Evolutionary conservation across 2,329 filamentous ascomycete species (phyloP).

Genomic region (Volutella citrinella): DNA sequence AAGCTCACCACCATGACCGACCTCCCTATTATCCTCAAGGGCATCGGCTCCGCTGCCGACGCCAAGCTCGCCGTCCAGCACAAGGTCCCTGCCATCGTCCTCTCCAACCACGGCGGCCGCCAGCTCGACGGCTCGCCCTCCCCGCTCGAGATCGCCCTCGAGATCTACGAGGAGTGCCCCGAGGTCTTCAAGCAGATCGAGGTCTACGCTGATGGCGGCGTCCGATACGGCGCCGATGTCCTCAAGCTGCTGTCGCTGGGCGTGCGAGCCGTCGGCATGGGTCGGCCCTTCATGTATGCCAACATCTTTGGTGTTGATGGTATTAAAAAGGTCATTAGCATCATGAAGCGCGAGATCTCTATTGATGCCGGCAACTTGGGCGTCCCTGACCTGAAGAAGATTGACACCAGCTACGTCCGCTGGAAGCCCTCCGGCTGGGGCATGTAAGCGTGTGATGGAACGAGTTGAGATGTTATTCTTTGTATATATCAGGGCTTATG

Average conservation of each 20-base stretch:
- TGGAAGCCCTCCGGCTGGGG: conserved; percentile 24
- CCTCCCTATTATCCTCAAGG: conserved; percentile 40
- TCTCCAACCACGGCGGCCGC: conserved; percentile 43
- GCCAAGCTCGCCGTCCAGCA: conserved; percentile 33
- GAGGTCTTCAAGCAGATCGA: conserved; percentile 38
- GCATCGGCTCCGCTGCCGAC: conserved; percentile 35
- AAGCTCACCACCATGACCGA: conserved; percentile 32
- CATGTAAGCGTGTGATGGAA: conserved; percentile 14
- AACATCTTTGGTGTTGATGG: conserved; percentile 50
- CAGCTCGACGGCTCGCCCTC: conserved; percentile 39
- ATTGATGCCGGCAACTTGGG: conserved; percentile 44
- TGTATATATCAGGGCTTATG: too few relatives aligned
- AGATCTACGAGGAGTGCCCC: conserved; percentile 36
- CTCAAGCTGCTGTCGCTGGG: conserved; percentile 43
- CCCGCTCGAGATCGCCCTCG: conserved; percentile 36
- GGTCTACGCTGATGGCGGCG: conserved; percentile 39
- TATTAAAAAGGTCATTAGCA: conserved; percentile 39
- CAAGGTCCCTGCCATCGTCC: conserved; percentile 32
- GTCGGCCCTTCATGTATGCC: conserved; percentile 50
- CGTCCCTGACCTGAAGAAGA: conserved; percentile 34
- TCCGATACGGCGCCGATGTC: conserved; percentile 41
- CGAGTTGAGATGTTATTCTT: conserved; percentile 2
- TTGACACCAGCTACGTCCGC: conserved; percentile 27
- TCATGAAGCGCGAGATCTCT: conserved; percentile 49
- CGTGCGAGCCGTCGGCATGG: conserved; percentile 44